Evolutionary conservation across 2,329 filamentous ascomycete species (phyloP).

Genomic region (Verticillium klebahnii): DNA sequence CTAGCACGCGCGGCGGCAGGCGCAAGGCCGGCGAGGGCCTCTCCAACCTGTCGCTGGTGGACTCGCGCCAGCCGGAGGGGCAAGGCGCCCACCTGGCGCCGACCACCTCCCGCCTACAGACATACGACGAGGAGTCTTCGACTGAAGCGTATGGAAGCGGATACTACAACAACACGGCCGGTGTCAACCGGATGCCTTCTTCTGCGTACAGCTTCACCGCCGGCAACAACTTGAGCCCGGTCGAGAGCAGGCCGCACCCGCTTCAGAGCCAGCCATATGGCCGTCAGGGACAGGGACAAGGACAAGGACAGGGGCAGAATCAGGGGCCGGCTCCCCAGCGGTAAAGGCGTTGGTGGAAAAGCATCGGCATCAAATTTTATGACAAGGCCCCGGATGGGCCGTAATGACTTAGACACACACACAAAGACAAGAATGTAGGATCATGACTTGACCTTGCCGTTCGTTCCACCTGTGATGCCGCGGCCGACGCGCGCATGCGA

Average conservation of each 20-base stretch:
- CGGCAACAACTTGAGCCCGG: not conserved
- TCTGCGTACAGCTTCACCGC: not conserved
- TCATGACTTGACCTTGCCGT: not conserved
- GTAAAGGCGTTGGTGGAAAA: not conserved
- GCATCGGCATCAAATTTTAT: not conserved
- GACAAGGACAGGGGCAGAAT: not conserved
- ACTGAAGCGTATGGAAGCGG: slow-evolving; percentile 21
- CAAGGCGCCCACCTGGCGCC: slow-evolving; percentile 18
- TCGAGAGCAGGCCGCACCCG: slow-evolving; percentile 6
- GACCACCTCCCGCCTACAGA: slow-evolving; percentile 24
- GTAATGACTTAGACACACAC: not conserved
- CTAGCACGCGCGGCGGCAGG: slow-evolving; percentile 41
- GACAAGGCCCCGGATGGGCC: not conserved
- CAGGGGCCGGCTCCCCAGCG: not conserved
- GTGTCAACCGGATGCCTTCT: not conserved
- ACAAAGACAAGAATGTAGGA: not conserved
- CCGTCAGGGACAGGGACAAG: not conserved
- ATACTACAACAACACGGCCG: slow-evolving; percentile 23
- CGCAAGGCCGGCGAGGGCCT: slow-evolving; percentile 44
- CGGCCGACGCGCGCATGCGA: not conserved
- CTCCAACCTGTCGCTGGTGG: slow-evolving; percentile 24
- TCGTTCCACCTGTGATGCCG: not conserved
- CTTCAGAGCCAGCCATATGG: slow-evolving; percentile 10
- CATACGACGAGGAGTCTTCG: slow-evolving; percentile 40
- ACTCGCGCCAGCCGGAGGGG: slow-evolving; percentile 10